Percentiles rank a stretch among this genome's conserved stretches.
Evolutionary conservation across 164 flowering plant genomes (phyloP).

Genomic region (Piper betle): DNA sequence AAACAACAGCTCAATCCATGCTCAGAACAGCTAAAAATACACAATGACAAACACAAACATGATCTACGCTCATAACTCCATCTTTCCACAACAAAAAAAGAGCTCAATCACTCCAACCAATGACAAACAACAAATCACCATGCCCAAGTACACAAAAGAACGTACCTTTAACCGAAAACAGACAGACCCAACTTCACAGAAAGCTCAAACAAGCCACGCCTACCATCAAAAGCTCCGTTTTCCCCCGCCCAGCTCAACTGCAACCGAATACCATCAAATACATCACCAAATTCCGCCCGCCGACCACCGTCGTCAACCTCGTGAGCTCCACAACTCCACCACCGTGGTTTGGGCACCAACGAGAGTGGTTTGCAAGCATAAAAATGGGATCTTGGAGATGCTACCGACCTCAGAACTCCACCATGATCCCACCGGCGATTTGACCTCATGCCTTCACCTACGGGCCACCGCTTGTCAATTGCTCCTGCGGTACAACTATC

Average conservation of each 20-base stretch:
- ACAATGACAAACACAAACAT: background rate
- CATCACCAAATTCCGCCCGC: background rate
- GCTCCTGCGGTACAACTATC: no score
- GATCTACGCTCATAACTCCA: background rate
- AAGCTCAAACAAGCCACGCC: background rate
- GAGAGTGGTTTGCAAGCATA: no score
- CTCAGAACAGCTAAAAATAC: background rate
- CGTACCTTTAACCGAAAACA: background rate
- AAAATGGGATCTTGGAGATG: no score
- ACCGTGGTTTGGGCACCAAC: no score
- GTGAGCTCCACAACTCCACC: no score
- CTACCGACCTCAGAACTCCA: no score
- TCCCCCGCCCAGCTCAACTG: background rate
- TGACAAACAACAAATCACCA: no score
- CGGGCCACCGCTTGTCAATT: no score
- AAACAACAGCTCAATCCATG: no score
- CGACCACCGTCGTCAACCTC: conserved; percentile 1
- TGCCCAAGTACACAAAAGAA: background rate
- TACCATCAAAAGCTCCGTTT: background rate
- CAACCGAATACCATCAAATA: no score
- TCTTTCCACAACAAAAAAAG: background rate
- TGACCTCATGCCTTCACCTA: no score
- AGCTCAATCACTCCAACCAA: background rate
- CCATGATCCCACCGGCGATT: no score
- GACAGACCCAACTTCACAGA: background rate